Evolutionary conservation across 164 flowering plant genomes (phyloP).

Genomic region (Magnolia officinalis): DNA sequence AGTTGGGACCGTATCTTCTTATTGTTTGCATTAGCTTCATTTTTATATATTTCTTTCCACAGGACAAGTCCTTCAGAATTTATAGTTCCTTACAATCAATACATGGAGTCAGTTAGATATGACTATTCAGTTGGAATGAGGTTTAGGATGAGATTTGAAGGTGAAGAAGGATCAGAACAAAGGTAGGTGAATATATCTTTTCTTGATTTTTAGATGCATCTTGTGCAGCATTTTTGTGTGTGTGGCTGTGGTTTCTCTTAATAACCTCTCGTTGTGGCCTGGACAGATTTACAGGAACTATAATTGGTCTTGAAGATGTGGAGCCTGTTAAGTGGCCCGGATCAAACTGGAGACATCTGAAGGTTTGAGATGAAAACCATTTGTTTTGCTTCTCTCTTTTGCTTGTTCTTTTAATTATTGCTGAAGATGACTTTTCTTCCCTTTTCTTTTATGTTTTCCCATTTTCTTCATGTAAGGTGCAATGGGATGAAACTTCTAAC

Average conservation of each 20-base stretch:
- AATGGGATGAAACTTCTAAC: conserved; percentile 45
- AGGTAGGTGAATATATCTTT: conserved; percentile 24
- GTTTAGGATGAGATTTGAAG: conserved; percentile 46
- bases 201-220: not conserved
- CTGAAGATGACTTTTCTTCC: not conserved
- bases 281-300: conserved; percentile 41
- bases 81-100: conserved; percentile 37
- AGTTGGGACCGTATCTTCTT: not conserved
- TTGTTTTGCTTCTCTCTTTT: not conserved
- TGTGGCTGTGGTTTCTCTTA: not conserved
- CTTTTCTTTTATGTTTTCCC: not conserved
- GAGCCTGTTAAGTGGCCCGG: conserved; percentile 48
- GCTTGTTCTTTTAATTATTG: not conserved
- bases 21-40: not conserved
- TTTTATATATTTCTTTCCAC: conserved; percentile 11
- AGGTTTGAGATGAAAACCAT: conserved; percentile 22
- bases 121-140: conserved; percentile 38
- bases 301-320: conserved; percentile 40
- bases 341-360: conserved; percentile 59
- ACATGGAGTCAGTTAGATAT: conserved; percentile 27
- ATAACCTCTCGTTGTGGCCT: not conserved
- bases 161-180: conserved; percentile 35
- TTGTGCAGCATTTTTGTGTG: not conserved
- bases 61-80: conserved; percentile 56
- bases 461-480: conserved; percentile 31